Evolutionary conservation across 805 yeast genomes (phyloP).

Genomic region (Candida ulmi): DNA sequence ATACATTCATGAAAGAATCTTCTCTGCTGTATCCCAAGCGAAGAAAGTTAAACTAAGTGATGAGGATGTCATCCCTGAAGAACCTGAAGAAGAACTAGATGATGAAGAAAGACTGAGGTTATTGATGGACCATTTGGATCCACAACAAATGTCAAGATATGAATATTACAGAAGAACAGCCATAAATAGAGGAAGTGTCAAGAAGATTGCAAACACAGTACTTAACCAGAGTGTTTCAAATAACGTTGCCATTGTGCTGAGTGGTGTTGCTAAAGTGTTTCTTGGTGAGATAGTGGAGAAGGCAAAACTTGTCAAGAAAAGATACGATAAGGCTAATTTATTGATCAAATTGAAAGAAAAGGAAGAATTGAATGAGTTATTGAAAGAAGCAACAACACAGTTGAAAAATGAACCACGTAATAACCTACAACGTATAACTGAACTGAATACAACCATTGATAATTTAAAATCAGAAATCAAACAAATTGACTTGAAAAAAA

Average conservation of each 20-base stretch:
- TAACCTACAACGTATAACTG: slow-evolving; percentile 1
- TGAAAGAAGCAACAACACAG: slow-evolving; percentile 31
- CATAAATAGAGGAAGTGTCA: slow-evolving; percentile 66
- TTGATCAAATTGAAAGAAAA: slow-evolving; percentile 33
- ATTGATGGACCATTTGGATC: slow-evolving; percentile 65
- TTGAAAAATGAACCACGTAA: slow-evolving; percentile 27
- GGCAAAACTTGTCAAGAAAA: slow-evolving; percentile 66
- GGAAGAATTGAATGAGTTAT: slow-evolving; percentile 29
- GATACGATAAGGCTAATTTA: slow-evolving; percentile 37
- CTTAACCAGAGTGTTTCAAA: slow-evolving; percentile 76
- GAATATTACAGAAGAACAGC: slow-evolving; percentile 82
- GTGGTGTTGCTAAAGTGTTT: slow-evolving; percentile 83
- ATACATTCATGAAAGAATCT: slow-evolving; percentile 11
- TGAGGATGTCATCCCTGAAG: slow-evolving; percentile 21
- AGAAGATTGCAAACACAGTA: slow-evolving; percentile 72
- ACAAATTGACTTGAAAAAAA: slow-evolving; percentile 25
- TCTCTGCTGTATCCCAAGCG: slow-evolving; percentile 8
- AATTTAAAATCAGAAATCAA: slow-evolving; percentile 19
- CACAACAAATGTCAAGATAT: slow-evolving; percentile 81
- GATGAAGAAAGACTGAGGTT: slow-evolving; percentile 57
- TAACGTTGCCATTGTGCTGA: slow-evolving; percentile 72
- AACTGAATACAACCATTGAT: slow-evolving; percentile 17
- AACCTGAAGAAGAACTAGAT: slow-evolving; percentile 28
- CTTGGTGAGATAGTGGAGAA: slow-evolving; percentile 86
- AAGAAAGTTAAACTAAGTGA: slow-evolving; percentile 12